Conservation (phyloP, 257 asterid species). For the Echium plantagineum region DNA sequence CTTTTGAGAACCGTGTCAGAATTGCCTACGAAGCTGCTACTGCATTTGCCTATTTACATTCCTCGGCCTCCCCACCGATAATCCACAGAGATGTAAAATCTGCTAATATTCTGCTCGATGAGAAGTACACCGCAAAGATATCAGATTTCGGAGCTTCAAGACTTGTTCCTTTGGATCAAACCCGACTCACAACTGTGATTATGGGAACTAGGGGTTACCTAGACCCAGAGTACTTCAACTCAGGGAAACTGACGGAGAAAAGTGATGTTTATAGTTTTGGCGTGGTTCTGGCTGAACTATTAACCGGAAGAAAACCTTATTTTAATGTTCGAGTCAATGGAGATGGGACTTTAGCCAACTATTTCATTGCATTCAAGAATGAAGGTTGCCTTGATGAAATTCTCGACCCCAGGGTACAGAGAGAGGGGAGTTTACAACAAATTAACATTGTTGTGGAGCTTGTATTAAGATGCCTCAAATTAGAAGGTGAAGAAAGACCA, state of each 20-base stretch:
- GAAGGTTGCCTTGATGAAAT: conserved; percentile 24
- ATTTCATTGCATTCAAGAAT: conserved; percentile 20
- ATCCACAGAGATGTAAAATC: conserved; percentile 58
- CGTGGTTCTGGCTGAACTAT: no score
- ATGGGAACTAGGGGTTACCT: no score
- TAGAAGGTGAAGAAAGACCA: conserved; percentile 34
- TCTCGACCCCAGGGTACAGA: conserved; percentile 24
- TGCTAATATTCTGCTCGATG: conserved; percentile 39
- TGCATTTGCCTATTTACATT: conserved; percentile 52
- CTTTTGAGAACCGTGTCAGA: conserved; percentile 36
- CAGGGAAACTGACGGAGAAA: no score
- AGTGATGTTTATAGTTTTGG: no score
- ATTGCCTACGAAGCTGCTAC: conserved; percentile 40
- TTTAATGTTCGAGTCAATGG: no score
- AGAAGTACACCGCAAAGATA: conserved; percentile 27
- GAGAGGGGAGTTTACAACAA: conserved; percentile 33
- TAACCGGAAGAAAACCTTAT: no score
- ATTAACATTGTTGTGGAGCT: conserved; percentile 23
- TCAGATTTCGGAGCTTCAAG: conserved; percentile 59
- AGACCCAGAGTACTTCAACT: no score
- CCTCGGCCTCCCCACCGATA: conserved; percentile 37
- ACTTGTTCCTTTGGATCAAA: conserved; percentile 33
- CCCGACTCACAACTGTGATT: no score
- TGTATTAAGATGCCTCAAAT: conserved; percentile 30
- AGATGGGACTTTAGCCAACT: conserved; percentile 27